Percentiles rank a stretch among this genome's conserved stretches.
Conservation (phyloP, 768 basidiomycete genomes). For the Gloeostereum incarnatum region DNA sequence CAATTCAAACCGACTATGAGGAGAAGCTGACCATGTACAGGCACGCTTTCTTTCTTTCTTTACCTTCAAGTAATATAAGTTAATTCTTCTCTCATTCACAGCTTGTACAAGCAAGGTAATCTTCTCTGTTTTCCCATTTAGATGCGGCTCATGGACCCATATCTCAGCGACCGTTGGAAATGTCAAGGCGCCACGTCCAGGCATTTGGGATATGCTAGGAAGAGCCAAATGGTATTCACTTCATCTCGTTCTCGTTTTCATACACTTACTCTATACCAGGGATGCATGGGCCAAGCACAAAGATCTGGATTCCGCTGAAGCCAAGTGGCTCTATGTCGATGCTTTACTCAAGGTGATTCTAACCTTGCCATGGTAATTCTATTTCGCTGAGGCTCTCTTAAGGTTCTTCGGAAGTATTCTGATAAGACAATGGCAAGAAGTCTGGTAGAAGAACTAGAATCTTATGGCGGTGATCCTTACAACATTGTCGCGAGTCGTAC, state of each 20-base stretch:
- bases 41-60: constrained; percentile 23
- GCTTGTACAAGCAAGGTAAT: constrained; percentile 89
- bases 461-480: constrained; percentile 60
- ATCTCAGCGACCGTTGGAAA: constrained; percentile 81
- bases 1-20: constrained; percentile 93
- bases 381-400: constrained; percentile 2
- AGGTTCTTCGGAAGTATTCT: constrained; percentile 79
- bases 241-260: not conserved
- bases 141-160: not conserved
- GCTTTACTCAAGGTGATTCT: constrained; percentile 68
- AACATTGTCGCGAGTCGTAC: constrained; percentile 61
- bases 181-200: constrained; percentile 68
- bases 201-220: constrained; percentile 85
- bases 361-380: not conserved
- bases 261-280: constrained; percentile 30
- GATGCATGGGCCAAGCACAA: constrained; percentile 95
- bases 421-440: constrained; percentile 72
- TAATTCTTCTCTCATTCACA: constrained; percentile 19
- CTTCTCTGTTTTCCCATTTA: constrained; percentile 6
- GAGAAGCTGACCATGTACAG: constrained; percentile 94
- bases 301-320: constrained; percentile 68
- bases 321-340: constrained; percentile 86
- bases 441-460: constrained; percentile 69
- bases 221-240: constrained; percentile 77
- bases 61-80: too few species aligned